These are phyloP conservation scores for Annulohypoxylon nitens DNA, from an alignment of 495 filamentous ascomycete species.

Conservation along the genomic window DNA sequence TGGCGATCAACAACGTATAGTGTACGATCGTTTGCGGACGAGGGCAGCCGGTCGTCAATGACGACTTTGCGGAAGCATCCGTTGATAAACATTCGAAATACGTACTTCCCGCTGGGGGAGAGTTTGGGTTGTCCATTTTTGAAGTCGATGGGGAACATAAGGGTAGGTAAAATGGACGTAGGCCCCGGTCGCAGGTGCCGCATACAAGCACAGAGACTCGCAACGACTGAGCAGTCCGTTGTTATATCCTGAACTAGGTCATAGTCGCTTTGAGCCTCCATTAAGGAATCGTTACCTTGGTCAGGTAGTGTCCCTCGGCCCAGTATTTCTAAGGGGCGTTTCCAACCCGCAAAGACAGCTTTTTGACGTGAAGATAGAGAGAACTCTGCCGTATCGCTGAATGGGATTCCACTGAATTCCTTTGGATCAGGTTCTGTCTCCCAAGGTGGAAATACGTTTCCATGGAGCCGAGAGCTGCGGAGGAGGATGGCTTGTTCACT, in stretches of 20 bases:
- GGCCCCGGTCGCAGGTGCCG: slow-evolving; percentile 54
- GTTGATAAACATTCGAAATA: slow-evolving; percentile 94
- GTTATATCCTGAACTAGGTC: slow-evolving; percentile 95
- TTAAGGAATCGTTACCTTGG: slow-evolving; percentile 60
- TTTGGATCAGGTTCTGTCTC: slow-evolving; percentile 63
- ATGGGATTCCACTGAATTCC: slow-evolving; percentile 45
- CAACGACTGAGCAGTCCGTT: slow-evolving; percentile 96
- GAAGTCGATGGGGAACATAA: slow-evolving; percentile 79
- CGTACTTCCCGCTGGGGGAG: slow-evolving; percentile 87
- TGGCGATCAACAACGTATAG: slow-evolving; percentile 91
- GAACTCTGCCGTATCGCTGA: slow-evolving; percentile 50
- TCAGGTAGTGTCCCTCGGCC: slow-evolving; percentile 12
- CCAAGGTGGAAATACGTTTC: slow-evolving; percentile 88
- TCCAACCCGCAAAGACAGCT: slow-evolving; percentile 83
- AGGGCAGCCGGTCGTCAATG: slow-evolving; percentile 92
- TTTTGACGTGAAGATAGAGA: slow-evolving; percentile 78
- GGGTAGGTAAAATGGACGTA: slow-evolving; percentile 66
- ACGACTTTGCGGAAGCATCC: slow-evolving; percentile 87
- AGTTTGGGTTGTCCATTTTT: slow-evolving; percentile 65
- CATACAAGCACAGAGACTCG: slow-evolving; percentile 88
- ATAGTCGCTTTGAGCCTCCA: slow-evolving; percentile 66
- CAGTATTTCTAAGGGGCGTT: slow-evolving; percentile 73
- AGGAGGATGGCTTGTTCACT: slow-evolving; percentile 84
- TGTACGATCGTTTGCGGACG: slow-evolving; percentile 75
- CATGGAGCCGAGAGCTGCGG: slow-evolving; percentile 81